phyloP scores from a whole-genome alignment of 768 basidiomycete species.

The Rhodotorula paludigena region DNA sequence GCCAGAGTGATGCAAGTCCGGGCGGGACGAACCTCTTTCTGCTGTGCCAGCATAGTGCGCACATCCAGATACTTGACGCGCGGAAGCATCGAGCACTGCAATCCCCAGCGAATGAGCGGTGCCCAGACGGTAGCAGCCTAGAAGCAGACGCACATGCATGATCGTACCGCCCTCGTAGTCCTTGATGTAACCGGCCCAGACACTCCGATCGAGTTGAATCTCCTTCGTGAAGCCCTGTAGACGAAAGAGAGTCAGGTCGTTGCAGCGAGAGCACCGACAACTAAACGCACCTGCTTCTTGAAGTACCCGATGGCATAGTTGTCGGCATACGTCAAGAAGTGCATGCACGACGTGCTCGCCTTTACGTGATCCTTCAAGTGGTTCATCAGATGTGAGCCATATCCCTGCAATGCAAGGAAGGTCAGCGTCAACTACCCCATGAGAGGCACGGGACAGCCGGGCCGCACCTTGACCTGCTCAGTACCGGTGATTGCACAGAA shows the following conservation, averaged over 20 bases:
- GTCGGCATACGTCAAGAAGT: slow-evolving; percentile 97
- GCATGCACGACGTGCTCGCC: slow-evolving; percentile 78
- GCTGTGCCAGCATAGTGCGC: slow-evolving; percentile 64
- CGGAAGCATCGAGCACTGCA: slow-evolving; percentile 77
- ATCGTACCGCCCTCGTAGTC: slow-evolving; percentile 99
- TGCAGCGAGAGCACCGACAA: too few relatives aligned
- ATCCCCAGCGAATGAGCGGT: too few relatives aligned
- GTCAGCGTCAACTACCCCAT: too few relatives aligned
- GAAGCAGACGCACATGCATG: slow-evolving; percentile 61
- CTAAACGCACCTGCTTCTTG: slow-evolving; percentile 67
- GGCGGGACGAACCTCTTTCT: slow-evolving; percentile 61
- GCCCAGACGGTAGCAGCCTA: too few relatives aligned
- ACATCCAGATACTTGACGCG: slow-evolving; percentile 86
- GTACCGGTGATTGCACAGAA: slow-evolving; percentile 96
- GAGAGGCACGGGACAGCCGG: neutral
- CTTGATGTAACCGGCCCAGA: slow-evolving; percentile 99
- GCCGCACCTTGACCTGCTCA: slow-evolving; percentile 86
- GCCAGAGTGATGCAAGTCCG: neutral
- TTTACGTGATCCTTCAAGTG: slow-evolving; percentile 92
- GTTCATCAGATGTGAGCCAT: slow-evolving; percentile 97
- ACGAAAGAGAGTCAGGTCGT: neutral
- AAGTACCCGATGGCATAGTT: slow-evolving; percentile 99
- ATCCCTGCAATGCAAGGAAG: slow-evolving; percentile 60
- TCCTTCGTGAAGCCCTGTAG: slow-evolving; percentile 84
- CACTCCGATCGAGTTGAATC: slow-evolving; percentile 78